These are phyloP conservation scores for Tilletia indica DNA, from an alignment of 1,284 basidiomycete genomes.

Conservation along the genomic window DNA sequence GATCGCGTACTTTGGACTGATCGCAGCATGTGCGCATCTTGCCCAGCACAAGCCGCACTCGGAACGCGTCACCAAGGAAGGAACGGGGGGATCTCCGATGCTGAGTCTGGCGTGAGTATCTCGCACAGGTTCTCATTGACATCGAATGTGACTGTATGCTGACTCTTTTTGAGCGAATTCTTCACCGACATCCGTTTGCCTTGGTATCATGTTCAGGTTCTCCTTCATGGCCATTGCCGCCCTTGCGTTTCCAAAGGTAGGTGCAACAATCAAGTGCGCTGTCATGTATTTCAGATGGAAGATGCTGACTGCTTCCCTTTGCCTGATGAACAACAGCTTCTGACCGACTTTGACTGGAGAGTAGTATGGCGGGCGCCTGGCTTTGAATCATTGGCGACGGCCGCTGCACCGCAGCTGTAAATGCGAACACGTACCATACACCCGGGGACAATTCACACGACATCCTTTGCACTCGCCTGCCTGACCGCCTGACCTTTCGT, in stretches of 20 bases:
- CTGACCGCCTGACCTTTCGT: no score
- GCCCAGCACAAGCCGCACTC: slow-evolving; percentile 14
- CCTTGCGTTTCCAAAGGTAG: background rate
- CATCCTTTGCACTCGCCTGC: no score
- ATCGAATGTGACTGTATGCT: no score
- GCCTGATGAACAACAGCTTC: background rate
- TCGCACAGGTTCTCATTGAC: background rate
- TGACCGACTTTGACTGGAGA: slow-evolving; percentile 5
- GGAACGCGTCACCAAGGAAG: background rate
- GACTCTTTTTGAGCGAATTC: no score
- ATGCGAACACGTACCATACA: background rate
- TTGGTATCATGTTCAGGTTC: background rate
- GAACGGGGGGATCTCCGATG: background rate
- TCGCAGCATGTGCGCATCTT: slow-evolving; percentile 8
- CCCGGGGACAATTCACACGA: background rate
- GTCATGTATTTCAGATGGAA: background rate
- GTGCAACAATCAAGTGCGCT: background rate
- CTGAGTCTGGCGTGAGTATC: slow-evolving; percentile 8
- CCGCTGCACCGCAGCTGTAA: background rate
- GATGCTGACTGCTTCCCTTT: background rate
- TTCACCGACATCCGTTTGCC: no score
- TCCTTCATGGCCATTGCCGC: slow-evolving; percentile 7
- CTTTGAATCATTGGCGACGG: background rate
- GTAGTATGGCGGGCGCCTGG: slow-evolving; percentile 1
- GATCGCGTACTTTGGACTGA: slow-evolving; percentile 16